Evolutionary conservation across 495 filamentous ascomycete species (phyloP).

Genomic region (Podospora australis): DNA sequence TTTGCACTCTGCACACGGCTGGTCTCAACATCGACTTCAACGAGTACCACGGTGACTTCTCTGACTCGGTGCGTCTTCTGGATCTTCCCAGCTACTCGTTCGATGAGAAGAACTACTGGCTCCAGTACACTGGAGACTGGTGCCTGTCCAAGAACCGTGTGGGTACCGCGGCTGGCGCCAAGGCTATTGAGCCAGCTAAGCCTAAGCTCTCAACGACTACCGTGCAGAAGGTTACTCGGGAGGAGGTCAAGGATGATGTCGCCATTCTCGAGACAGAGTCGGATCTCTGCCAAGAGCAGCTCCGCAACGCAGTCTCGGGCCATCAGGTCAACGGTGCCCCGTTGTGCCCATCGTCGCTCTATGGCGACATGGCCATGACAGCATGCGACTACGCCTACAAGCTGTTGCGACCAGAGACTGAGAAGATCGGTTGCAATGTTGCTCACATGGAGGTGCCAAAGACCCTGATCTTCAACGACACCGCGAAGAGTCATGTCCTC

Average conservation of each 20-base stretch:
- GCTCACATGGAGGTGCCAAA: constrained; percentile 63
- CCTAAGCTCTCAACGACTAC: constrained; percentile 43
- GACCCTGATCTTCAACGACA: constrained; percentile 56
- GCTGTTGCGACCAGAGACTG: constrained; percentile 46
- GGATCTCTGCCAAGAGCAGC: constrained; percentile 54
- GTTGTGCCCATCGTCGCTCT: constrained; percentile 53
- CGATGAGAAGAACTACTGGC: constrained; percentile 80
- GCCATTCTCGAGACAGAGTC: constrained; percentile 59
- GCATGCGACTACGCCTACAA: constrained; percentile 62
- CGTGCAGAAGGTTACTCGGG: constrained; percentile 50
- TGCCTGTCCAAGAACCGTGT: constrained; percentile 65
- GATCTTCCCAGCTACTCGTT: constrained; percentile 69
- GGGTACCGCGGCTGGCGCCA: constrained; percentile 42
- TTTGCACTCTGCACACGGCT: constrained; percentile 55
- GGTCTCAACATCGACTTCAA: constrained; percentile 70
- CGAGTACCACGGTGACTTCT: constrained; percentile 72
- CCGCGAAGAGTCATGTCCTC: constrained; percentile 45
- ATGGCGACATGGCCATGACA: constrained; percentile 73
- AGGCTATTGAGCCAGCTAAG: constrained; percentile 44
- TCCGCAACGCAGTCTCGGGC: constrained; percentile 58
- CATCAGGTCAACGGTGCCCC: constrained; percentile 62
- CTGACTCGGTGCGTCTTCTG: constrained; percentile 52
- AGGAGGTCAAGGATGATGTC: constrained; percentile 47
- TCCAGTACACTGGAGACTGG: constrained; percentile 64
- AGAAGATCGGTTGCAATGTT: constrained; percentile 54